phyloP scores from a whole-genome alignment of 345 rosid species.

The Citrus australasica region DNA sequence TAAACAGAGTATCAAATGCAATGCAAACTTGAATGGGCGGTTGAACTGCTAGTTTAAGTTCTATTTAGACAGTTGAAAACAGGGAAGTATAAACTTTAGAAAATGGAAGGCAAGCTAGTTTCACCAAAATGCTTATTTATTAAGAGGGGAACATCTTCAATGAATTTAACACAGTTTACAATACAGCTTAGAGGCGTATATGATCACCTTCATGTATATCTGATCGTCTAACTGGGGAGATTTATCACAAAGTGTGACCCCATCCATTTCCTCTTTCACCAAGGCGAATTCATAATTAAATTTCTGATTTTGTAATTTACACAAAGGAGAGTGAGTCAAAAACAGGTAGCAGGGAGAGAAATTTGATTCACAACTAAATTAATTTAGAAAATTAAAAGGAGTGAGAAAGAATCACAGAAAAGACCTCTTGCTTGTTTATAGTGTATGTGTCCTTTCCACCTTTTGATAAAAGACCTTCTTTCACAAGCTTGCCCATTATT shows the following conservation, averaged over 20 bases:
- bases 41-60: not conserved
- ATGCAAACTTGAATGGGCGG: not conserved
- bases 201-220: slow-evolving; percentile 72
- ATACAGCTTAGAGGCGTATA: not conserved
- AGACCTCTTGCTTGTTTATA: slow-evolving; percentile 59
- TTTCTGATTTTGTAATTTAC: slow-evolving; percentile 31
- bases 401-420: not conserved
- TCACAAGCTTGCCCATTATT: slow-evolving; percentile 75
- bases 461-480: slow-evolving; percentile 58
- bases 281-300: slow-evolving; percentile 46
- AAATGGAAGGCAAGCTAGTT: not conserved
- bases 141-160: not conserved
- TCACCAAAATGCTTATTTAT: not conserved
- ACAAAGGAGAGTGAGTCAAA: slow-evolving; percentile 4
- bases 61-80: too few relatives aligned
- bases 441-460: slow-evolving; percentile 60
- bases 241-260: slow-evolving; percentile 33
- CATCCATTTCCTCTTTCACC: slow-evolving; percentile 78
- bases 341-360: slow-evolving; percentile 5
- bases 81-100: not conserved
- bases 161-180: not conserved
- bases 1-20: not conserved
- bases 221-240: slow-evolving; percentile 45
- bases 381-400: not conserved
- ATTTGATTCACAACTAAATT: not conserved